Evolutionary conservation across 139 green algal species (phyloP).

Genomic region (Chlorella sp.): DNA sequence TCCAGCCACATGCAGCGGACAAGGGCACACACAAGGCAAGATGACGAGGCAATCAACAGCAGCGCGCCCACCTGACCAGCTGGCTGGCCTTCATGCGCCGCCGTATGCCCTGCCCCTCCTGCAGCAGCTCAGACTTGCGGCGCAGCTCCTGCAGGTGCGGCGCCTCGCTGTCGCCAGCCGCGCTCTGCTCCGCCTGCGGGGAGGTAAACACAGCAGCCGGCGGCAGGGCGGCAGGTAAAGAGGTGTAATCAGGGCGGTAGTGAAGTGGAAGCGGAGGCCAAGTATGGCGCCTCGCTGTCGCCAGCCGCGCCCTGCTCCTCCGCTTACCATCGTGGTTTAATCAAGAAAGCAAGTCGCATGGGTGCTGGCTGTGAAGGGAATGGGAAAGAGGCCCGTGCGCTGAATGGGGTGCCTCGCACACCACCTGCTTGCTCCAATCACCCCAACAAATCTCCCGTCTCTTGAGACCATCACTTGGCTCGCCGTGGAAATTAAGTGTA

Average conservation of each 20-base stretch:
- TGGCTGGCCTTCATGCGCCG: conserved; percentile 64
- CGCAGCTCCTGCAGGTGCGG: conserved; percentile 24
- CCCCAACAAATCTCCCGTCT: no score
- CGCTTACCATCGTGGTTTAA: no score
- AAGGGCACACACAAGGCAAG: background rate
- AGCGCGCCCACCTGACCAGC: conserved; percentile 37
- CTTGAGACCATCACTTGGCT: no score
- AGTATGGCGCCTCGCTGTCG: no score
- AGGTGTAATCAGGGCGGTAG: background rate
- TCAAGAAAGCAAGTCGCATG: no score
- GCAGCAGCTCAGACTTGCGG: conserved; percentile 49
- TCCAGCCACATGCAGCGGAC: no score
- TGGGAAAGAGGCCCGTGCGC: no score
- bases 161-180: background rate
- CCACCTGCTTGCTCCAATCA: no score
- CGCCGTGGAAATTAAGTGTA: no score
- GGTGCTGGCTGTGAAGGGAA: no score
- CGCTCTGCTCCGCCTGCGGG: conserved; percentile 19
- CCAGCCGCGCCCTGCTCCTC: background rate
- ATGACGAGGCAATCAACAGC: background rate
- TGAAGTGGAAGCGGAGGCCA: background rate
- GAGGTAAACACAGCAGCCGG: background rate
- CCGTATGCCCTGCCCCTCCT: conserved; percentile 55
- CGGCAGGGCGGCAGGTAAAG: background rate
- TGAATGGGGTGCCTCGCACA: no score